phyloP scores from a whole-genome alignment of 2,329 filamentous ascomycete species.

The Aspergillus arachidicola region DNA sequence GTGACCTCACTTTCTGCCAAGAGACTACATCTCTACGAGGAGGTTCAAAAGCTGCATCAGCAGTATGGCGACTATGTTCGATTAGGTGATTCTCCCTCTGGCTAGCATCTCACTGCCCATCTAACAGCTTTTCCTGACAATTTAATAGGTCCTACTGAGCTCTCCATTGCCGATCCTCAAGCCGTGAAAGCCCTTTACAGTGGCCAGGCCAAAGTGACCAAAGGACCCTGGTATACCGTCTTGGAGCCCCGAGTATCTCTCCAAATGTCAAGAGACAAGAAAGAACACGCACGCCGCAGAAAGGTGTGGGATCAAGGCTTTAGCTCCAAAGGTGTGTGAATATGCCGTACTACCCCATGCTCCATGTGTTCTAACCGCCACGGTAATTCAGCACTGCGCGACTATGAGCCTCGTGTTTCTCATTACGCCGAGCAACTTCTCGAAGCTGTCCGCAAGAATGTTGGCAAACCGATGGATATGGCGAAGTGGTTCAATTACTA shows the following conservation, averaged over 20 bases:
- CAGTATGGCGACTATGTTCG: slow-evolving; percentile 34
- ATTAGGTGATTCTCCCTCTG: slow-evolving; percentile 19
- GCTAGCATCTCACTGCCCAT: background rate
- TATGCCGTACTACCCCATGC: background rate
- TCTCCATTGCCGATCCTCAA: slow-evolving; percentile 10
- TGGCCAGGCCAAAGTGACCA: slow-evolving; percentile 10
- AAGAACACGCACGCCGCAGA: slow-evolving; percentile 15
- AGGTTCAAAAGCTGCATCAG: slow-evolving; percentile 22
- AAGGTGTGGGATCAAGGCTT: slow-evolving; percentile 38
- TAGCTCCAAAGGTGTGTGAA: slow-evolving; percentile 27
- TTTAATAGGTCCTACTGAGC: slow-evolving; percentile 9
- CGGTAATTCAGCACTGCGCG: background rate
- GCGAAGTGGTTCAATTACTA: slow-evolving; percentile 26
- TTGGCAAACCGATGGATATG: slow-evolving; percentile 17
- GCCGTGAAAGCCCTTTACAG: slow-evolving; percentile 5
- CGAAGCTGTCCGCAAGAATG: slow-evolving; percentile 5
- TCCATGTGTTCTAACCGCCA: background rate
- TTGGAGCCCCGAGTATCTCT: slow-evolving; percentile 24
- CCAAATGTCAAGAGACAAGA: slow-evolving; percentile 23
- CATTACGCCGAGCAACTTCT: slow-evolving; percentile 10
- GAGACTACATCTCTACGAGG: slow-evolving; percentile 18
- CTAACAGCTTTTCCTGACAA: background rate
- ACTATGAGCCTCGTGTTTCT: slow-evolving; percentile 8
- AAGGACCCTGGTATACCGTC: slow-evolving; percentile 31
- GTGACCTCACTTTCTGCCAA: slow-evolving; percentile 15